phyloP scores from a whole-genome alignment of 2,329 filamentous ascomycete genomes.

The Colletotrichum navitas region DNA sequence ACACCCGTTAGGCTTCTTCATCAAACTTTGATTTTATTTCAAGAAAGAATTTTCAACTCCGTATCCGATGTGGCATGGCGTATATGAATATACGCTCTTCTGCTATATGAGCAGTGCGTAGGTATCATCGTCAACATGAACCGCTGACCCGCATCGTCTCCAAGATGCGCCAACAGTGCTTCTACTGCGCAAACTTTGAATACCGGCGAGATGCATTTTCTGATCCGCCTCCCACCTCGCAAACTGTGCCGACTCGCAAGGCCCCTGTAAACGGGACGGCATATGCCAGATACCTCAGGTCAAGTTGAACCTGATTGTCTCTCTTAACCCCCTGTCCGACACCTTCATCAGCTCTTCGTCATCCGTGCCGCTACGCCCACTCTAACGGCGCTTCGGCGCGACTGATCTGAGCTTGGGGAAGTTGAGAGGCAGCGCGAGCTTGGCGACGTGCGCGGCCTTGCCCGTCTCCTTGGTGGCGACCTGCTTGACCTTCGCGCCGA shows the following conservation, averaged over 20 bases:
- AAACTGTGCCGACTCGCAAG: too few relatives aligned
- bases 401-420: conserved; percentile 76
- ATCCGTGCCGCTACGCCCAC: neutral
- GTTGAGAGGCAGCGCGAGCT: conserved; percentile 80
- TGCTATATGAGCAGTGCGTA: conserved; percentile 7
- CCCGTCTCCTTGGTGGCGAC: conserved; percentile 73
- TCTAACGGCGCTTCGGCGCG: conserved; percentile 43
- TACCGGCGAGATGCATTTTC: neutral
- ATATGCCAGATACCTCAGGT: neutral
- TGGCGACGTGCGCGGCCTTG: conserved; percentile 69
- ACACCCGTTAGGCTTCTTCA: neutral
- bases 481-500: conserved; percentile 76
- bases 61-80: neutral
- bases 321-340: conserved; percentile 3
- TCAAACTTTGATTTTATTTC: neutral
- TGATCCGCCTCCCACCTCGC: neutral
- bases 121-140: conserved; percentile 17
- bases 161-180: neutral
- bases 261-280: neutral
- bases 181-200: too few relatives aligned
- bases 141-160: conserved; percentile 5
- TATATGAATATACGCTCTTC: conserved; percentile 3
- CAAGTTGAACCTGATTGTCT: neutral
- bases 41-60: conserved; percentile 11
- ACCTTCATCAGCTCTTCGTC: conserved; percentile 9